phyloP scores from a whole-genome alignment of 768 basidiomycete species.

The Tylopilus sp. region DNA sequence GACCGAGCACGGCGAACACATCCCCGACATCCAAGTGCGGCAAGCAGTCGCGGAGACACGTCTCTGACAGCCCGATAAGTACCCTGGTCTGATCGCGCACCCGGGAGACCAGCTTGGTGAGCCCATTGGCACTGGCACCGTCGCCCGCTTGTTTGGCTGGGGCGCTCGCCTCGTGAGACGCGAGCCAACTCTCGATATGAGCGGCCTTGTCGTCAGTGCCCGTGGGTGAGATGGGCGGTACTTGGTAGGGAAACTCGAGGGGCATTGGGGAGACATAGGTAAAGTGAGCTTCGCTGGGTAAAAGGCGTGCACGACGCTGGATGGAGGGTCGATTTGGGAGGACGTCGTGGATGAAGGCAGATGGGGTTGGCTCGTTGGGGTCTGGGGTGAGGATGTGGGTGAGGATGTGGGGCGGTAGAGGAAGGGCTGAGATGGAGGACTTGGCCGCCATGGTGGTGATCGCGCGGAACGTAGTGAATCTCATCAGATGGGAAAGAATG shows the following conservation, averaged over 20 bases:
- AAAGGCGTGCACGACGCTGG: slow-evolving; percentile 66
- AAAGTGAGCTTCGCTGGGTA: slow-evolving; percentile 61
- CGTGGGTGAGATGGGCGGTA: slow-evolving; percentile 52
- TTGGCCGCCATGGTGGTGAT: slow-evolving; percentile 22
- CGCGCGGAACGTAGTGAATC: slow-evolving; percentile 6
- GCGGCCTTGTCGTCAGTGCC: slow-evolving; percentile 49
- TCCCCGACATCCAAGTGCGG: slow-evolving; percentile 89
- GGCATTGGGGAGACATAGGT: slow-evolving; percentile 84
- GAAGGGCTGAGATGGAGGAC: slow-evolving; percentile 43
- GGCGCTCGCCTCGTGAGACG: slow-evolving; percentile 56
- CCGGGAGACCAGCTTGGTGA: slow-evolving; percentile 49
- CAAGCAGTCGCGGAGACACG: slow-evolving; percentile 68
- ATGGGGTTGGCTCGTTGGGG: slow-evolving; percentile 46
- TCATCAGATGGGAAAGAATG: too few species aligned
- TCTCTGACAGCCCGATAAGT: slow-evolving; percentile 72
- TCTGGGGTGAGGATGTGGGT: slow-evolving; percentile 59
- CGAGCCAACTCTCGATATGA: slow-evolving; percentile 77
- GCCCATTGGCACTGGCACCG: slow-evolving; percentile 1
- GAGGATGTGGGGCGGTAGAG: slow-evolving; percentile 44
- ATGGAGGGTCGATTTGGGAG: slow-evolving; percentile 54
- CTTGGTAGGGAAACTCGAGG: slow-evolving; percentile 76
- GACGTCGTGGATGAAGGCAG: slow-evolving; percentile 48
- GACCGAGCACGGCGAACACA: slow-evolving; percentile 63
- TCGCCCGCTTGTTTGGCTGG: slow-evolving; percentile 2
- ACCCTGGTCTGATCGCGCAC: slow-evolving; percentile 49